These are phyloP conservation scores for Populus nigra DNA, from an alignment of 345 rosid species.

Conservation along the genomic window DNA sequence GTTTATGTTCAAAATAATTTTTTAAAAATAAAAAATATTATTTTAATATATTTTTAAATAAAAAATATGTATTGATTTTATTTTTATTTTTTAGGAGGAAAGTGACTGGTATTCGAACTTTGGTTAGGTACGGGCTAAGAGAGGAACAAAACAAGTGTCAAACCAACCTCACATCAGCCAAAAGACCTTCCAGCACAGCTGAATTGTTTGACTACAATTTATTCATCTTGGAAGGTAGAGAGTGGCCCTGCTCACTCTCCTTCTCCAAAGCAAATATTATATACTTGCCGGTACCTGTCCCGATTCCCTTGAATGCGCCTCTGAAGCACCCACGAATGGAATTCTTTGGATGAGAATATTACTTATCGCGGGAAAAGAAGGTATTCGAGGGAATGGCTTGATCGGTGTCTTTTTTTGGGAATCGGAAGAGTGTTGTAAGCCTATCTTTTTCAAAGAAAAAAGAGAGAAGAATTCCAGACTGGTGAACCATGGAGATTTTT, in stretches of 20 bases:
- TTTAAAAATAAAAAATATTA: too few relatives aligned
- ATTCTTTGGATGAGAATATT: neutral
- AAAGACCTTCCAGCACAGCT: neutral
- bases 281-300: neutral
- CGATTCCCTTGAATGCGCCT: neutral
- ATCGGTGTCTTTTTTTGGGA: neutral
- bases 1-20: too few relatives aligned
- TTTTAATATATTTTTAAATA: too few relatives aligned
- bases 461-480: neutral
- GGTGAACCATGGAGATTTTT: neutral
- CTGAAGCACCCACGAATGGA: neutral
- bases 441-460: neutral
- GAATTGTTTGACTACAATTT: neutral
- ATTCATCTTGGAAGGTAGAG: neutral
- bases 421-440: neutral
- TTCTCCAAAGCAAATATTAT: neutral
- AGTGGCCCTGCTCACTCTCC: neutral
- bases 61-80: too few relatives aligned
- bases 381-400: neutral
- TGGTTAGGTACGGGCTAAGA: neutral
- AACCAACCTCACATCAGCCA: neutral
- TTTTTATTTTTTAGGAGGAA: neutral
- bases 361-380: neutral
- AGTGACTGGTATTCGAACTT: neutral
- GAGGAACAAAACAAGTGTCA: neutral